Base-by-base conservation (phyloP, 148 eudicot genomes). In the Rheum nobile region DNA sequence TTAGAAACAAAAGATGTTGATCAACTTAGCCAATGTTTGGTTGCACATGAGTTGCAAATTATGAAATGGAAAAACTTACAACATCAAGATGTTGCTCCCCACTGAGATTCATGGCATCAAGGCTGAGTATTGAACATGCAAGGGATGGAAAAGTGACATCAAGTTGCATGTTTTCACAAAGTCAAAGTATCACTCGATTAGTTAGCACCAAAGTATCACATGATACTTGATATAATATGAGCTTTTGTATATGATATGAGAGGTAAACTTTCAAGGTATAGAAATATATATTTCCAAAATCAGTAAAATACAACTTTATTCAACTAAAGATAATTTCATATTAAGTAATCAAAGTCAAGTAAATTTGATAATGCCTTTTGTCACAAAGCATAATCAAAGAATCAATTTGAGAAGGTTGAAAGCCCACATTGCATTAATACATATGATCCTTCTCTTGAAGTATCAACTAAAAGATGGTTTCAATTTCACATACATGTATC, bases 91-190 rank as follows among this genome's bases (percentile, higher is more conserved):
- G 99, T 69, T 92, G 97, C 81, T 96, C 92, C 80, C 99, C 99
- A 73, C 99, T 96, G 72, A 96, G 92, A 87, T 96, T 97, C 91
- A 96, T 96, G 80, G 97, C 93, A 83, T 96, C 99, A 71, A 96
- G 65, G 83, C 99, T 92, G 84, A 96, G 84, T 71, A 96, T 84
- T 28, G 99, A 89, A 80, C 99, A 96, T 26, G 91, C 82, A 81
- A 92, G 85, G 24, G 94, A 90, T 26, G 99, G 99, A 79, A 96
- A 96, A 75, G 97, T 86, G 74, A 92, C 86, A 80, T 96, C 99
- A 85, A 96, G 92, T 97, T 96, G 97, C 92, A 26, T 0, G 22
- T 32, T 65, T 65, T 41, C 70, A 65, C 21, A 32, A 34, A 19
- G 17, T 22, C n/a, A 21, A 65, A 31, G 13, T 65, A 32, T 32